phyloP scores from a whole-genome alignment of 331 rosid genomes.

The Saraca asoca region DNA sequence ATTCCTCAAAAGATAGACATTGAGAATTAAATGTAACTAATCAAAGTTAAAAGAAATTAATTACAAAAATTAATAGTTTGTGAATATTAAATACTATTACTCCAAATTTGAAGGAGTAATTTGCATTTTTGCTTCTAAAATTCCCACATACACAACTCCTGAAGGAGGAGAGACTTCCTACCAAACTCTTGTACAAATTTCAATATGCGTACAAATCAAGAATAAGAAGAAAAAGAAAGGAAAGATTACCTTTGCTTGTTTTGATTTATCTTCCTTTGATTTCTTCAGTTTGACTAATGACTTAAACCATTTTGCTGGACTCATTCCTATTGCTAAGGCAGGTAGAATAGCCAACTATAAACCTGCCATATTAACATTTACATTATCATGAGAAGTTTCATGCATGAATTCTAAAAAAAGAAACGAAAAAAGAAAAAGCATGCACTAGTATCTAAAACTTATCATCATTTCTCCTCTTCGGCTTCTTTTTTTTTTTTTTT shows the following conservation, averaged over 20 bases:
- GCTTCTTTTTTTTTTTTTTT: too few relatives aligned
- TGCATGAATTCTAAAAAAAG: constrained; percentile 6
- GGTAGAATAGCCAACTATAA: constrained; percentile 19
- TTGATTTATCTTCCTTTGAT: constrained; percentile 49
- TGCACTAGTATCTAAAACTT: background rate
- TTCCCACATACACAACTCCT: too few relatives aligned
- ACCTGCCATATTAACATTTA: constrained; percentile 34
- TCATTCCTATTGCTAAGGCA: constrained; percentile 44
- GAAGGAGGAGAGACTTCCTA: background rate
- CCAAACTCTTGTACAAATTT: constrained; percentile 12
- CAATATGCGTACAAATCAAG: background rate
- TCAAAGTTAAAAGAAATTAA: too few relatives aligned
- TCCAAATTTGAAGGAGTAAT: too few relatives aligned
- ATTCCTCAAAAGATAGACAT: too few relatives aligned
- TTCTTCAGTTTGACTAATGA: constrained; percentile 51
- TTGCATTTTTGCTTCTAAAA: too few relatives aligned
- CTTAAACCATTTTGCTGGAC: constrained; percentile 56
- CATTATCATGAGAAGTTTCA: background rate
- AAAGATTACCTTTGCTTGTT: constrained; percentile 47
- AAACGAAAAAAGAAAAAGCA: too few relatives aligned
- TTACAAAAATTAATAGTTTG: too few relatives aligned
- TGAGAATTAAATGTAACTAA: too few relatives aligned
- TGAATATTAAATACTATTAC: too few relatives aligned
- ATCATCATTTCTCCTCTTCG: too few relatives aligned
- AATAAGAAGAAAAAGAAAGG: constrained; percentile 7